phyloP scores from a whole-genome alignment of 1,139 yeast genomes.

The Yamadazyma blattariae region DNA sequence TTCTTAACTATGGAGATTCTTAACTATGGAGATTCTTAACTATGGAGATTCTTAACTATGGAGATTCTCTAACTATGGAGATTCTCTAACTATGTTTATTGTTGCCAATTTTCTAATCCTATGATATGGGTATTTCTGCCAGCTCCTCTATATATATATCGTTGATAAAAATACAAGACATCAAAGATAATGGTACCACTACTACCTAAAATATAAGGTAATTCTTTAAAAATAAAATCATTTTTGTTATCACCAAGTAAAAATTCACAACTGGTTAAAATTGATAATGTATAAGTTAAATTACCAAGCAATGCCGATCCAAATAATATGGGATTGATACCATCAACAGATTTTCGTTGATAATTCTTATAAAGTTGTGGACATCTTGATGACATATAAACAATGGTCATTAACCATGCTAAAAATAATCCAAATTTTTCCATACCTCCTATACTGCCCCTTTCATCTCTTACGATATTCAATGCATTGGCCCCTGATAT shows the following conservation, averaged over 20 bases:
- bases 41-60: no score
- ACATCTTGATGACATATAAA: constrained; percentile 74
- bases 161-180: constrained; percentile 68
- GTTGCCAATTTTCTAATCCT: constrained; percentile 21
- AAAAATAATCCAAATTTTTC: constrained; percentile 48
- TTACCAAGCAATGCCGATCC: constrained; percentile 80
- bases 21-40: no score
- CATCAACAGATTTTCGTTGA: constrained; percentile 75
- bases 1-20: no score
- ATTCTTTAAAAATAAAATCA: constrained; percentile 60
- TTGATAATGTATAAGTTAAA: constrained; percentile 73
- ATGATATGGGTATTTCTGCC: constrained; percentile 26
- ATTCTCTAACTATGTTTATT: no score
- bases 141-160: constrained; percentile 31
- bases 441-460: no score
- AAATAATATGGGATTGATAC: constrained; percentile 77
- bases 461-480: background rate
- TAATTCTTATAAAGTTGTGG: constrained; percentile 85
- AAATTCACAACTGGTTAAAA: constrained; percentile 52
- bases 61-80: no score
- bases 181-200: constrained; percentile 86
- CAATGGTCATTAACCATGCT: constrained; percentile 80
- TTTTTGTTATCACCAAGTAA: constrained; percentile 29
- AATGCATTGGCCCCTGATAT: constrained; percentile 22
- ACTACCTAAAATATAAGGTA: constrained; percentile 84